Base-by-base conservation (phyloP, 768 basidiomycete species). In the Amanita pallidorosea region DNA sequence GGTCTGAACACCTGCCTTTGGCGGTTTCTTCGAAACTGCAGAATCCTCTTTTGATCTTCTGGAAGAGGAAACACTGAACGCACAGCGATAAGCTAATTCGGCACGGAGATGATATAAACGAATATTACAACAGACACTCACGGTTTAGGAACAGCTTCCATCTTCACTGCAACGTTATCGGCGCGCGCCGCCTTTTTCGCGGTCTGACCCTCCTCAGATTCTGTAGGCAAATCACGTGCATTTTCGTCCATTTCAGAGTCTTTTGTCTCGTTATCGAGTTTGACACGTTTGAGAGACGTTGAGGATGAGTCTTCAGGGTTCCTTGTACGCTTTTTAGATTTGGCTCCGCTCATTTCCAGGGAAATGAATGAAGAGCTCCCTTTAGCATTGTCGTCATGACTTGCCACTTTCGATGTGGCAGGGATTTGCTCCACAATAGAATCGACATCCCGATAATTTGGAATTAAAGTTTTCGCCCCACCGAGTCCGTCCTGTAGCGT, bases 11-110 rank as follows among this genome's bases (percentile, higher is more conserved):
- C 22, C 23, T 15, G n/a, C 7, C 29, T 45, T 51, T 22, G 42
- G 27, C 36, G 48, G 33, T 37, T 22, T 40, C 20, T 44, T 36
- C 9, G 54, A 34, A n/a, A 31, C 41, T 31, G 52, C n/a, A 2
- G 43, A 37, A 37, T 70, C 70, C 44, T 70, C 69, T 53, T 71
- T 70, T n/a, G 63, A 55, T 52, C 63, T 64, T 38, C 58, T 63
- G 34, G 63, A 66, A 53, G 27, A 22, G 27, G 40, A 17, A 34
- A n/a, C 13, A 25, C 23, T 49, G 34, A 47, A 18, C 23, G 12
- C 17, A 33, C 31, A 47, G 29, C 13, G 34, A 35, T 5, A 13
- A 7, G 13, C 36, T 36, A n/a, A 34, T 46, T 46, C 45, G 8
- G 7, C 20, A 12, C 47, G 11, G 36, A 18, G 45, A 18, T 6